A percentile compares a stretch with the other conserved stretches of the same genome.
phyloP scores from a whole-genome alignment of 306 rosid species.

The Cyamopsis tetragonoloba region DNA sequence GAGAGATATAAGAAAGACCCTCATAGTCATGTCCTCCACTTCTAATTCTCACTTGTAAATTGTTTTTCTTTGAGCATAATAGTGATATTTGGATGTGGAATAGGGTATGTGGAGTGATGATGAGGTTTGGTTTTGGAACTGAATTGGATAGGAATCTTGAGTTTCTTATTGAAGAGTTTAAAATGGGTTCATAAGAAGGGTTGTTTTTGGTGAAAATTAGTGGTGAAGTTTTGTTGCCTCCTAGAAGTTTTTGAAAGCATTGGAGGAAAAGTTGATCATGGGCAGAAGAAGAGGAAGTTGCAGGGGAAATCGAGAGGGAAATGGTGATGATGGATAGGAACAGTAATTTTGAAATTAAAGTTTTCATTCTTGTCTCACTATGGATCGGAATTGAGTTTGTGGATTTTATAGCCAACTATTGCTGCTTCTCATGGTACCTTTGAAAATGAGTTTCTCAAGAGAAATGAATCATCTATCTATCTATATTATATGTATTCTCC shows the following conservation, averaged over 20 bases:
- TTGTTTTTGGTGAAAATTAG: conserved; percentile 20
- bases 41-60: conserved; percentile 16
- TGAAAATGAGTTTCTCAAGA: too few species aligned
- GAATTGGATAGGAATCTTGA: conserved; percentile 31
- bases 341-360: neutral
- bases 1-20: conserved; percentile 30
- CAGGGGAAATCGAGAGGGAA: conserved; percentile 9
- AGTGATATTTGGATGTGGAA: conserved; percentile 29
- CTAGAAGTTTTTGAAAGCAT: conserved; percentile 7
- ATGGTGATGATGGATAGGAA: neutral
- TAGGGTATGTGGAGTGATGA: conserved; percentile 35
- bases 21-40: conserved; percentile 41
- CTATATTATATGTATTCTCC: too few species aligned
- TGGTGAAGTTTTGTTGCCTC: conserved; percentile 8
- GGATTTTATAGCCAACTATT: neutral
- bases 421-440: neutral
- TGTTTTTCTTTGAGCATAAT: conserved; percentile 4
- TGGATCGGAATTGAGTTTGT: neutral
- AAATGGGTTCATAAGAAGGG: conserved; percentile 28
- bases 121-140: conserved; percentile 39
- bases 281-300: neutral
- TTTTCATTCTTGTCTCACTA: neutral
- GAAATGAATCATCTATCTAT: too few species aligned
- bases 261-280: conserved; percentile 10
- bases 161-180: conserved; percentile 40